phyloP scores from a whole-genome alignment of 768 basidiomycete species.

The Sporobolomyces phaffii region DNA sequence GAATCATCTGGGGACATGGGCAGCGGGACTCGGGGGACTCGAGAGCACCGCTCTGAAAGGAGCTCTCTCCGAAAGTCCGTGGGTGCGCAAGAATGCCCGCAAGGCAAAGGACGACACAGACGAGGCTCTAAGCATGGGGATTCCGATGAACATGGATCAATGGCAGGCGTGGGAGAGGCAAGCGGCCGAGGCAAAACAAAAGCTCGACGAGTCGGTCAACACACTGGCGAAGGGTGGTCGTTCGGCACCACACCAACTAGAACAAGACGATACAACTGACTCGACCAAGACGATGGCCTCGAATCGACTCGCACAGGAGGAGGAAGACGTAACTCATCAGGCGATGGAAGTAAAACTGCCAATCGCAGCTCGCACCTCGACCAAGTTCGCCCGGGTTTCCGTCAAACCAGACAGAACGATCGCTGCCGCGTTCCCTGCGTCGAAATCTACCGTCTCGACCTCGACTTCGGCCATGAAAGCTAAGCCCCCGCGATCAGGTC shows the following conservation, averaged over 20 bases:
- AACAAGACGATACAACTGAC: no score
- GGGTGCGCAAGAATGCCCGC: neutral
- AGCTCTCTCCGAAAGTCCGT: neutral
- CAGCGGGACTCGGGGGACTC: neutral
- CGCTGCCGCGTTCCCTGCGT: neutral
- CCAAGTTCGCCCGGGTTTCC: no score
- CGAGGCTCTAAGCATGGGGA: neutral
- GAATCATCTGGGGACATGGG: neutral
- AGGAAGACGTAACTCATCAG: no score
- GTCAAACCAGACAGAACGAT: no score
- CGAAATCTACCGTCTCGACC: neutral
- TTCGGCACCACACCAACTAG: no score
- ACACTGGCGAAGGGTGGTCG: no score
- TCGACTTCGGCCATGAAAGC: neutral
- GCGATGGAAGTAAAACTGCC: no score
- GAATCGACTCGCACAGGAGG: no score
- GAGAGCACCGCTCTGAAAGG: neutral
- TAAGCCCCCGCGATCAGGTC: neutral
- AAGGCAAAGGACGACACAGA: neutral
- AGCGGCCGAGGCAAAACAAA: neutral
- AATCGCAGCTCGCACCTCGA: no score
- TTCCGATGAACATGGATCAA: neutral
- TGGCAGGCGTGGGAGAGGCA: constrained; percentile 3
- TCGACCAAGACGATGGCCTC: neutral
- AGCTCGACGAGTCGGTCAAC: neutral